A percentile compares a stretch with the other conserved stretches of the same genome.
These are phyloP conservation scores for Saccharomycopsis javanensis DNA, from an alignment of 805 yeast species.

Conservation along the genomic window DNA sequence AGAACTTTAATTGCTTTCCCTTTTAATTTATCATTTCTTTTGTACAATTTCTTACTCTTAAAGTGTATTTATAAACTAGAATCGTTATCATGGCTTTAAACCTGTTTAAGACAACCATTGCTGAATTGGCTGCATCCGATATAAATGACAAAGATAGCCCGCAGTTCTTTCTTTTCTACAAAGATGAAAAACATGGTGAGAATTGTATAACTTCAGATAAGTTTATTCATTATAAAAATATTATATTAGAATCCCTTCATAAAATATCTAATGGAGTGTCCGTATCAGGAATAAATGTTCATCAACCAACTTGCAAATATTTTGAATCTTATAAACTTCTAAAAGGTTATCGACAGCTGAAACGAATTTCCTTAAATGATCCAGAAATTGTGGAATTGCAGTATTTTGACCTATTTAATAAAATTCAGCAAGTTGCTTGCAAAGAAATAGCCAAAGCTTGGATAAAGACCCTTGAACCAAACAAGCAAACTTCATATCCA, in stretches of 20 bases:
- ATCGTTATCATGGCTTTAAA: neutral
- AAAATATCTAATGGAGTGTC: neutral
- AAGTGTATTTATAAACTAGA: too few species aligned
- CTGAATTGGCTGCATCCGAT: neutral
- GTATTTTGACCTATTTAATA: conserved; percentile 6
- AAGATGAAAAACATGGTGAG: neutral
- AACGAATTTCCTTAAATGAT: conserved; percentile 9
- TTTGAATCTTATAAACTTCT: neutral
- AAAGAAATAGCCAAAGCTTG: conserved; percentile 55
- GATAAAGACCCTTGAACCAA: conserved; percentile 58
- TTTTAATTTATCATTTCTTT: neutral
- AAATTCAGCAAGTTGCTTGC: conserved; percentile 42
- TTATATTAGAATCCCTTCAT: neutral
- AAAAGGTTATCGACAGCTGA: neutral
- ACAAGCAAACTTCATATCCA: conserved; percentile 53
- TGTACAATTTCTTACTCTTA: neutral
- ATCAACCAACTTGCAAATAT: neutral
- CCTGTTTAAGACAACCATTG: neutral
- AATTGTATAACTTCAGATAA: neutral
- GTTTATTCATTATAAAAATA: neutral
- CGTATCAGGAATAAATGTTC: neutral
- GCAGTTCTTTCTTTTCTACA: neutral
- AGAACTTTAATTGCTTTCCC: too few species aligned
- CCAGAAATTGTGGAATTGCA: conserved; percentile 6
- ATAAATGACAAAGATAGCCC: neutral